Base-by-base conservation (phyloP, 106 monocot genomes). In the Dioscorea zingiberensis region DNA sequence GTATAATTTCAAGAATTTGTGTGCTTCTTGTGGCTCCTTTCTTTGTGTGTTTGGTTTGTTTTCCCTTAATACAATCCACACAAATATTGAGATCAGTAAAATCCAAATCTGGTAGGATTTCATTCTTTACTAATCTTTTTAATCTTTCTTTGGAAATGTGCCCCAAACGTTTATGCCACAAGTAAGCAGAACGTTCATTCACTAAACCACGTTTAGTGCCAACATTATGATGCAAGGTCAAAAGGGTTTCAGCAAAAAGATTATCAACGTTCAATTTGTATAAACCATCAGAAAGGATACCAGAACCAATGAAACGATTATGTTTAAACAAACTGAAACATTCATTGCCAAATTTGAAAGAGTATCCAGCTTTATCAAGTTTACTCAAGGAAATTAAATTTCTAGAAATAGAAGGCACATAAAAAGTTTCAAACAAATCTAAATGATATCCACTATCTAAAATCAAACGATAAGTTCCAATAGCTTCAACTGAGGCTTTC, bases 211-310 rank as follows among this genome's bases (percentile, higher is more conserved):
- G 16, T 11, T 67, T 67, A 54, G 2, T 54, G n/a, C 59, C 48
- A 47, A 48, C 59, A 70, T 70, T 59, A 70, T n/a, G 2, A 47
- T 64, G n/a, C n/a, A n/a, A 47, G 13, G n/a, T n/a, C n/a, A 64
- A 25, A 24, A 62, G 62, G 22, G 63, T 23, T 24, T 62, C 44
- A 62, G 21, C 6, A 64, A 30, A 3, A 30, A 30, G 30, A 47
- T 46, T n/a, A n/a, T 64, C 47, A 64, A 46, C 22, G 1, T 47
- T 64, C 4, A 47, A 23, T 47, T 24, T 7, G 21, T 47, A 64
- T 3, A 64, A 47, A 24, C 63, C 47, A 45, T 64, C 47, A n/a
- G n/a, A n/a, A n/a, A n/a, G n/a, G n/a, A n/a, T 13, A 47, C 23
- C 11, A 47, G 0, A 64, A 47, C 11, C 63, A 64, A 64, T 13